phyloP scores from a whole-genome alignment of 805 yeast species.

The Lachancea meyersii region DNA sequence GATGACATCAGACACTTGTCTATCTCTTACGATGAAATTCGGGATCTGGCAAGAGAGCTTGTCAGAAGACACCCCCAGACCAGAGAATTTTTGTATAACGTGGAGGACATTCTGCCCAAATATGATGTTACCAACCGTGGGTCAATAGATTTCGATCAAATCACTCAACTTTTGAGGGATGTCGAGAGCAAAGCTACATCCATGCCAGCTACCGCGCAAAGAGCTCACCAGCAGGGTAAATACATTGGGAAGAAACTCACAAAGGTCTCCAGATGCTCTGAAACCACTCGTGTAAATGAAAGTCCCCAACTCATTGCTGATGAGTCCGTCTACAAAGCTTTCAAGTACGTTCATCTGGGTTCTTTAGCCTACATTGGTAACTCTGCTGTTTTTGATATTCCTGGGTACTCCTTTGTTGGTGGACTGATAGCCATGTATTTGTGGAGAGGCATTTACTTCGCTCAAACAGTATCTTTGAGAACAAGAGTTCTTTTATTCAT shows the following conservation, averaged over 20 bases:
- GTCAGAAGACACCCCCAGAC: constrained; percentile 52
- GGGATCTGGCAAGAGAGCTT: constrained; percentile 43
- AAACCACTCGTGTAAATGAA: constrained; percentile 40
- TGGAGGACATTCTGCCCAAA: constrained; percentile 46
- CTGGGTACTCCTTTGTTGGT: constrained; percentile 57
- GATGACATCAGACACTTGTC: constrained; percentile 46
- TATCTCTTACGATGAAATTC: constrained; percentile 44
- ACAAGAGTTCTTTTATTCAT: constrained; percentile 56
- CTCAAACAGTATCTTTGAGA: constrained; percentile 59
- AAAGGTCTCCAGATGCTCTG: constrained; percentile 42
- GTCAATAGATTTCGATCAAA: constrained; percentile 46
- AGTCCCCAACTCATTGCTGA: constrained; percentile 42
- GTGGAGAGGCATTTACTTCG: constrained; percentile 67
- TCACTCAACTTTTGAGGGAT: constrained; percentile 44
- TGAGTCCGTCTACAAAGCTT: constrained; percentile 49
- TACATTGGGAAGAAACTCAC: constrained; percentile 57
- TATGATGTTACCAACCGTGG: constrained; percentile 46
- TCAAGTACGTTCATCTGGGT: constrained; percentile 58
- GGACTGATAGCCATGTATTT: constrained; percentile 65
- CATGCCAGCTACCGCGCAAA: constrained; percentile 68
- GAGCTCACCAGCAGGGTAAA: constrained; percentile 66
- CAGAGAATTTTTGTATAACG: constrained; percentile 46
- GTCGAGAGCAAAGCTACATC: constrained; percentile 60
- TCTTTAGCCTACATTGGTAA: constrained; percentile 65
- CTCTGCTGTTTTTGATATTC: constrained; percentile 61